These are phyloP conservation scores for Acanthamoeba sp. DNA, from an alignment of 208 protist genomes.

Conservation along the genomic window DNA sequence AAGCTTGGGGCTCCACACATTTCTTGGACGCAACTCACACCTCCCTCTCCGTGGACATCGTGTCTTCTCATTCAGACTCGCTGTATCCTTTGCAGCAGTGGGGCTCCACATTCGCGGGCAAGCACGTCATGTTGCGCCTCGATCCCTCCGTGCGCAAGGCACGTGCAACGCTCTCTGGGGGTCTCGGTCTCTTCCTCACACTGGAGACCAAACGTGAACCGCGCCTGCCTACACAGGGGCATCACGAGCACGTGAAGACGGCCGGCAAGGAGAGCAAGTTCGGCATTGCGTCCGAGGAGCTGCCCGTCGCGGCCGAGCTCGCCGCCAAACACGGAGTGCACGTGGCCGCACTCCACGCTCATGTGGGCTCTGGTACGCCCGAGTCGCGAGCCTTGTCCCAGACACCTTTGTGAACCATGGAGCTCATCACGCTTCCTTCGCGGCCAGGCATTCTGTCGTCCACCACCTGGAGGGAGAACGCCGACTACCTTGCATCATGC, in stretches of 20 bases:
- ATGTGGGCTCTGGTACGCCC: conserved; percentile 62
- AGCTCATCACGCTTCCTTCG: too few species aligned
- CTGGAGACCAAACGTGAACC: too few species aligned
- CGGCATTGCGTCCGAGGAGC: conserved; percentile 67
- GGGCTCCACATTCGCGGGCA: conserved; percentile 34
- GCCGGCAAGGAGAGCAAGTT: conserved; percentile 77
- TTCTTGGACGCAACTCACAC: neutral
- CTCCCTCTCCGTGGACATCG: neutral
- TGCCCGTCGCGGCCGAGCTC: conserved; percentile 28
- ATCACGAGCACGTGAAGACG: conserved; percentile 76
- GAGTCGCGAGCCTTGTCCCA: too few species aligned
- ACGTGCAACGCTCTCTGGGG: too few species aligned
- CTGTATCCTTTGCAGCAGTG: conserved; percentile 72
- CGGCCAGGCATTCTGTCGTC: conserved; percentile 36
- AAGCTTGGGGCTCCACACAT: neutral
- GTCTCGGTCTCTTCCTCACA: too few species aligned
- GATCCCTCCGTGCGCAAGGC: conserved; percentile 66
- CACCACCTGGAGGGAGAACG: conserved; percentile 65
- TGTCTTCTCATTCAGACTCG: neutral
- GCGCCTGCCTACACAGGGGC: conserved; percentile 5
- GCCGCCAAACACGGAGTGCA: neutral
- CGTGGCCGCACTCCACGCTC: conserved; percentile 53
- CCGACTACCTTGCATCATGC: conserved; percentile 1
- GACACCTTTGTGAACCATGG: too few species aligned
- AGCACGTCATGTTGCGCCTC: conserved; percentile 64